Evolutionary conservation across 805 yeast genomes (phyloP), one percentile per base, ranked within the genome.

Genomic region (Candida berthetii): DNA sequence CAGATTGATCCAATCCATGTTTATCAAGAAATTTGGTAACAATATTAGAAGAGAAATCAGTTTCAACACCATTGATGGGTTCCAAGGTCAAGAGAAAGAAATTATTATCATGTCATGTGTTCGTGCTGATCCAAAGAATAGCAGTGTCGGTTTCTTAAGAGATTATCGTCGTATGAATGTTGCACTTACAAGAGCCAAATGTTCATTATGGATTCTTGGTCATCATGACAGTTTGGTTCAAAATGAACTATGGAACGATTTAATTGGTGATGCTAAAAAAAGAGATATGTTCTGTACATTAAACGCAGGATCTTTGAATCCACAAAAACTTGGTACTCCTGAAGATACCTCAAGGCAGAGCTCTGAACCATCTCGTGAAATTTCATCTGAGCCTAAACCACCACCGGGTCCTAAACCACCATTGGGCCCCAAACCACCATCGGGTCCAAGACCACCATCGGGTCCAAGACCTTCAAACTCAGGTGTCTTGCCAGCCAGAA

Each of bases 31-130:
- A 41, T 84, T 74, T 53, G 98, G 98, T 10, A 66, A 66, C 2
- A 55, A 66, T 3, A 82, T 91, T 28, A 59, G 73, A 16, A 71
- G 75, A 25, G 81, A 76, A 40, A 78, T 95, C 38, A 95, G 86
- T 56, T 89, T 93, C 64, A 89, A 90, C 56, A 88, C 99, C 0
- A 89, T 93, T 45, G 99, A 93, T 71, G 99, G 98, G 1, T 93
- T 90, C 59, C 99, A 89, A 66, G 97, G 96, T 48, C 98, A 93
- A 62, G 99, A 93, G 58, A 93, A 91, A 61, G 97, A 91, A 48
- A 78, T 93, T 37, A 87, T 93, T 47, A 76, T 93, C 38, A 82
- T 93, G 71, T 89, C 98, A 0, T 91, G 98, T 76, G 99, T 93
- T 4, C 76, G 99, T 53, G 96, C 98, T 1, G 83, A 80, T 37